Percentiles rank a stretch among this genome's conserved stretches.
phyloP scores from a whole-genome alignment of 106 monocot genomes.

The Dendrobium chrysotoxum region DNA sequence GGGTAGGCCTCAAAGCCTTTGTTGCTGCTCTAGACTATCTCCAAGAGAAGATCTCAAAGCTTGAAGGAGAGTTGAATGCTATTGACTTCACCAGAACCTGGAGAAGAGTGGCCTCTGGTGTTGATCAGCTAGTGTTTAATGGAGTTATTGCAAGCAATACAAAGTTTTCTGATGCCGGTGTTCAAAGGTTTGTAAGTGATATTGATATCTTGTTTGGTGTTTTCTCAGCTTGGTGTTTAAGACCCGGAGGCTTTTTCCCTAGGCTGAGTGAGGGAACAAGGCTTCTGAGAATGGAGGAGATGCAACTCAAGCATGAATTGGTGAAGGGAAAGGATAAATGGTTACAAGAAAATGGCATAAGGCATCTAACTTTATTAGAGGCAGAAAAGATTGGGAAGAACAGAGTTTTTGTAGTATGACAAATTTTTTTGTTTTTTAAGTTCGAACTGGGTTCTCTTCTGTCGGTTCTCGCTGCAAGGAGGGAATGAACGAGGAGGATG shows the following conservation, averaged over 20 bases:
- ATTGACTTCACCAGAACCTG: conserved; percentile 64
- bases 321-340: conserved; percentile 35
- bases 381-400: conserved; percentile 65
- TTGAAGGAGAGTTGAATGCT: conserved; percentile 54
- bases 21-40: conserved; percentile 68
- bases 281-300: conserved; percentile 56
- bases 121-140: conserved; percentile 53
- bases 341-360: conserved; percentile 57
- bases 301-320: conserved; percentile 29
- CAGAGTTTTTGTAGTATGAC: conserved; percentile 27
- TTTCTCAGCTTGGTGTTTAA: conserved; percentile 76
- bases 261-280: conserved; percentile 49
- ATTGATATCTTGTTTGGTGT: conserved; percentile 58
- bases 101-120: conserved; percentile 62
- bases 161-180: conserved; percentile 57
- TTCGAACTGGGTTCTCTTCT: not conserved
- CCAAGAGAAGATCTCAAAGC: conserved; percentile 59
- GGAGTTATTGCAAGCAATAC: conserved; percentile 40
- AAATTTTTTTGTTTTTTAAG: not conserved
- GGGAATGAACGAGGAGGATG: not conserved
- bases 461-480: not conserved
- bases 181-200: conserved; percentile 53
- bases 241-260: conserved; percentile 85
- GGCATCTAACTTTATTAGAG: conserved; percentile 49
- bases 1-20: conserved; percentile 37